Evolutionary conservation across 805 yeast species (phyloP).

Genomic region (Hanseniaspora valbyensis): DNA sequence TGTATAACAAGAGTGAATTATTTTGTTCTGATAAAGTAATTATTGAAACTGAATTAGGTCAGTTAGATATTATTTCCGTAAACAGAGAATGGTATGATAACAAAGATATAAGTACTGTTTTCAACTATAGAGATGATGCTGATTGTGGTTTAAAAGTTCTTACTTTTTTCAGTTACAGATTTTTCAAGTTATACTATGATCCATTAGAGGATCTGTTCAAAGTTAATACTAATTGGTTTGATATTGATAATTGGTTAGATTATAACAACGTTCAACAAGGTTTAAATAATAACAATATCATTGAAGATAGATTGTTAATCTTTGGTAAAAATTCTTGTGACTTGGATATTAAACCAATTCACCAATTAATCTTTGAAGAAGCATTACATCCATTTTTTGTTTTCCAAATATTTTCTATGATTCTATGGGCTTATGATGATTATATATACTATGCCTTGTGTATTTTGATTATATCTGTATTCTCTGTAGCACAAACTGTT

Average conservation of each 20-base stretch:
- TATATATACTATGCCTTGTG: constrained; percentile 91
- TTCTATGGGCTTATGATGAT: constrained; percentile 84
- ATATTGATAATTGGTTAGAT: constrained; percentile 55
- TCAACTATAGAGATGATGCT: constrained; percentile 27
- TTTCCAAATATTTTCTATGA: constrained; percentile 84
- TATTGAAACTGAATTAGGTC: constrained; percentile 88
- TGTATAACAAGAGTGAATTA: constrained; percentile 56
- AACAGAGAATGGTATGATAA: constrained; percentile 47
- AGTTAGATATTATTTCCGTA: constrained; percentile 51
- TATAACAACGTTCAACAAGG: constrained; percentile 49
- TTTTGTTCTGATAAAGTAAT: constrained; percentile 88
- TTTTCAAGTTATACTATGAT: constrained; percentile 68
- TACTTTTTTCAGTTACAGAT: constrained; percentile 68
- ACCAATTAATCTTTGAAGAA: constrained; percentile 66
- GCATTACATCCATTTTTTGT: constrained; percentile 91
- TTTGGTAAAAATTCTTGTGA: constrained; percentile 72
- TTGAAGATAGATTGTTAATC: constrained; percentile 56
- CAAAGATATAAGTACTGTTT: constrained; percentile 58
- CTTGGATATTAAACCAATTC: constrained; percentile 58
- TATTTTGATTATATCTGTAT: constrained; percentile 72
- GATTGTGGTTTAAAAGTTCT: constrained; percentile 50
- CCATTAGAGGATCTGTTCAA: constrained; percentile 80
- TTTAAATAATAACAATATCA: constrained; percentile 47
- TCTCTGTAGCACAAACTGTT: constrained; percentile 69
- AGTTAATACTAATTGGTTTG: constrained; percentile 81